These are phyloP conservation scores for Neofusicoccum sp. DNA, from an alignment of 2,329 filamentous ascomycete species.

Conservation along the genomic window DNA sequence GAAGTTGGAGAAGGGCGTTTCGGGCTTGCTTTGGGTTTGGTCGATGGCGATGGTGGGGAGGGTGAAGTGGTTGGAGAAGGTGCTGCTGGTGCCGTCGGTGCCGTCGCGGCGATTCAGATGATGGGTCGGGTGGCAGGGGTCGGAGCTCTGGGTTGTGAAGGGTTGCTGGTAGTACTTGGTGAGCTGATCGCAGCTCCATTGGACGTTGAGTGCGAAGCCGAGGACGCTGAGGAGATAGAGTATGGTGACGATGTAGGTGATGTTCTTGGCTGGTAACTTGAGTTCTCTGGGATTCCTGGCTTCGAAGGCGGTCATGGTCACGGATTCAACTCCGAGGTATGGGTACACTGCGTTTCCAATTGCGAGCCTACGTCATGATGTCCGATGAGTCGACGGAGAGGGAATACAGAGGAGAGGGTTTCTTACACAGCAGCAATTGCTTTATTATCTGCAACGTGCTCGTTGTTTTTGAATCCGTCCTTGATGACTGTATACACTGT, in stretches of 20 bases:
- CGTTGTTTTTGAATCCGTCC: slow-evolving; percentile 23
- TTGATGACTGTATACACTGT: slow-evolving; percentile 15
- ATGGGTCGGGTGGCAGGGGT: background rate
- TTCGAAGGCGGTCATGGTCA: slow-evolving; percentile 36
- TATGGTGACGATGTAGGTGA: slow-evolving; percentile 27
- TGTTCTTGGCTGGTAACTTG: slow-evolving; percentile 31
- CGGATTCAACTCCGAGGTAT: slow-evolving; percentile 36
- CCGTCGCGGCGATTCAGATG: background rate
- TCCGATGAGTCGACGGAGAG: background rate
- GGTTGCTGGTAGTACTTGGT: slow-evolving; percentile 20
- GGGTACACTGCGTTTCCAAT: slow-evolving; percentile 33
- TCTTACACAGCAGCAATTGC: slow-evolving; percentile 29
- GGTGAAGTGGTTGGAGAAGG: background rate
- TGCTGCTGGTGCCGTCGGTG: background rate
- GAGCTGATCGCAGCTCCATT: slow-evolving; percentile 24
- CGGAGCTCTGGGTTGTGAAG: background rate
- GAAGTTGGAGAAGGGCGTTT: slow-evolving; percentile 21
- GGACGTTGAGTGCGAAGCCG: slow-evolving; percentile 28
- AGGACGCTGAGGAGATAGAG: slow-evolving; percentile 29
- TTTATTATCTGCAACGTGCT: slow-evolving; percentile 25
- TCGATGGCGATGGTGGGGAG: slow-evolving; percentile 15
- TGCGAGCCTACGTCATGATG: slow-evolving; percentile 22
- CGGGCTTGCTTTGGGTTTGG: slow-evolving; percentile 1
- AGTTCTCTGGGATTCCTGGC: slow-evolving; percentile 25
- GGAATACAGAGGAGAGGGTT: no score